Evolutionary conservation across 768 basidiomycete species (phyloP).

Genomic region (Kwoniella dendrophila): DNA sequence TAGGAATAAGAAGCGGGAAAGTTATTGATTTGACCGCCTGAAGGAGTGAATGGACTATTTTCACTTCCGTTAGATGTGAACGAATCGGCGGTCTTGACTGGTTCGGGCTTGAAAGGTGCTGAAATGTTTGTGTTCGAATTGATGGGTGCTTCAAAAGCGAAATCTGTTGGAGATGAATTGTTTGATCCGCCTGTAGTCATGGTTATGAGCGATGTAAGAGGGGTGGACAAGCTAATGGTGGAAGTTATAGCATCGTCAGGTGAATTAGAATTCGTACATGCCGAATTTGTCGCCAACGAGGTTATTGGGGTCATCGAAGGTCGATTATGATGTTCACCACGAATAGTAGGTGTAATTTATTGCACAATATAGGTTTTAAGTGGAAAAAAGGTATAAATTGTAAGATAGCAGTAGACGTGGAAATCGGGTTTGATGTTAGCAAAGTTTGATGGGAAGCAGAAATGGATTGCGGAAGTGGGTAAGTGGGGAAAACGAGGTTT

Average conservation of each 20-base stretch:
- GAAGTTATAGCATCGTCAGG: conserved; percentile 23
- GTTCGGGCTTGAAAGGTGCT: conserved; percentile 22
- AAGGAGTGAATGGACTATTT: conserved; percentile 6
- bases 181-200: conserved; percentile 28
- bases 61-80: conserved; percentile 10
- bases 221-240: conserved; percentile 19
- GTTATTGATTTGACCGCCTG: conserved; percentile 4
- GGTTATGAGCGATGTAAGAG: conserved; percentile 14
- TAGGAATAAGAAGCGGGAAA: conserved; percentile 20
- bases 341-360: too few relatives aligned
- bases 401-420: background rate
- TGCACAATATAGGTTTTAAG: too few relatives aligned
- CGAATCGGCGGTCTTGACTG: conserved; percentile 28
- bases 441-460: background rate
- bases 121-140: background rate
- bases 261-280: conserved; percentile 15
- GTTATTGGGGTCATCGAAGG: background rate
- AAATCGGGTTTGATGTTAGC: background rate
- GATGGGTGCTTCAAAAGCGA: conserved; percentile 44
- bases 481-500: conserved; percentile 2
- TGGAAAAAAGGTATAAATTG: background rate
- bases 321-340: background rate
- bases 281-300: background rate
- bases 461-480: background rate
- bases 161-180: conserved; percentile 41